These are phyloP conservation scores for Fennellomyces sp. DNA, from an alignment of 371 early-diverging fungal genomes.

Conservation along the genomic window DNA sequence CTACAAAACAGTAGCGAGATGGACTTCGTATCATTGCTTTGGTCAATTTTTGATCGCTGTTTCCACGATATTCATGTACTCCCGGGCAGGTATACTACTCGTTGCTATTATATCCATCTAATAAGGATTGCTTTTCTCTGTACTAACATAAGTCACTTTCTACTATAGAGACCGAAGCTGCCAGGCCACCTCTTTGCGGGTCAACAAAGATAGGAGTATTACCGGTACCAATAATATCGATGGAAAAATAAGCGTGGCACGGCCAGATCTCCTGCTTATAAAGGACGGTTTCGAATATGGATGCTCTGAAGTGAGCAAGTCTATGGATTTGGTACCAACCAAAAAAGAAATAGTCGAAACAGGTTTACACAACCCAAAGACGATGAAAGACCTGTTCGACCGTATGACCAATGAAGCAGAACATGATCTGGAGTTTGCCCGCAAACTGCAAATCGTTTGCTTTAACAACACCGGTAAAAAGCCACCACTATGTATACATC, in stretches of 20 bases:
- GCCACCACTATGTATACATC: neutral
- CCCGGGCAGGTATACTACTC: neutral
- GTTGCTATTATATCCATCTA: neutral
- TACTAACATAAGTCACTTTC: neutral
- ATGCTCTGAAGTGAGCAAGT: conserved; percentile 1
- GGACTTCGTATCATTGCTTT: neutral
- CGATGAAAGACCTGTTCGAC: conserved; percentile 2
- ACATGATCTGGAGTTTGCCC: neutral
- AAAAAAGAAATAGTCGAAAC: conserved; percentile 5
- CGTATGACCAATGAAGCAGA: neutral
- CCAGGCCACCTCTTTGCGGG: neutral
- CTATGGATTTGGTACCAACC: neutral
- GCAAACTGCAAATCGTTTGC: neutral
- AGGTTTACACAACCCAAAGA: neutral
- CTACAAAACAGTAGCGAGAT: conserved; percentile 4
- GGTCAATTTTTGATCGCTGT: conserved; percentile 10
- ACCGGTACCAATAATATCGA: neutral
- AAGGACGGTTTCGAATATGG: conserved; percentile 10
- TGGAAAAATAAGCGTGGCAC: neutral
- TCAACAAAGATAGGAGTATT: neutral
- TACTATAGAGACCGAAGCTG: conserved; percentile 5
- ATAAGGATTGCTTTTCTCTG: neutral
- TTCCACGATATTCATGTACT: conserved; percentile 3
- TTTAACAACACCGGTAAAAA: neutral
- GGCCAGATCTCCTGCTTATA: conserved; percentile 7